Evolutionary conservation across 2,329 filamentous ascomycete species (phyloP).

Genomic region (Onygenales sp.): DNA sequence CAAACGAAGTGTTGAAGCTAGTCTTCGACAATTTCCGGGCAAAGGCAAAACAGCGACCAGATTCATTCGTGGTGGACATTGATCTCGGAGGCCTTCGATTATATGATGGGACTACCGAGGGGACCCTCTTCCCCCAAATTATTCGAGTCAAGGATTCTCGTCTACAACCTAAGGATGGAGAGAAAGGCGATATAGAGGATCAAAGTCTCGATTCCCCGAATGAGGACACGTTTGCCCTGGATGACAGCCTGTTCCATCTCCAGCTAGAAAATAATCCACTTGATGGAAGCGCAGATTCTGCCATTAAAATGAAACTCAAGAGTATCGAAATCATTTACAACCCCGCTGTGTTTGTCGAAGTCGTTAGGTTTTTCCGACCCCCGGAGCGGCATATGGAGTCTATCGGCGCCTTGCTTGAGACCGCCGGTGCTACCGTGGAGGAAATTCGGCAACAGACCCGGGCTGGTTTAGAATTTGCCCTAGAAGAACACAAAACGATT

Average conservation of each 20-base stretch:
- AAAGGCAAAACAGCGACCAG: constrained; percentile 78
- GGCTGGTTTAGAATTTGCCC: constrained; percentile 87
- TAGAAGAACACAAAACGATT: constrained; percentile 96
- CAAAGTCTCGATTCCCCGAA: constrained; percentile 30
- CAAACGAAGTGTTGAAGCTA: constrained; percentile 73
- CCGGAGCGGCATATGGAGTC: constrained; percentile 98
- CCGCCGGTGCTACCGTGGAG: constrained; percentile 89
- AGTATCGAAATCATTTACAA: constrained; percentile 98
- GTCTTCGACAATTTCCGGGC: constrained; percentile 94
- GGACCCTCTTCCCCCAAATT: constrained; percentile 88
- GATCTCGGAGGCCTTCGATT: constrained; percentile 87
- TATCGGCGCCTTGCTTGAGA: constrained; percentile 90
- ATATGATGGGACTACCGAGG: constrained; percentile 89
- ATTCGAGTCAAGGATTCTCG: constrained; percentile 88
- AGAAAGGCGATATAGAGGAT: constrained; percentile 37
- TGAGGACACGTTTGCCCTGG: constrained; percentile 36
- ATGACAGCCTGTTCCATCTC: constrained; percentile 83
- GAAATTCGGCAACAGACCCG: constrained; percentile 90
- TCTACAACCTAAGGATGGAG: constrained; percentile 37
- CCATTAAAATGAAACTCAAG: constrained; percentile 81
- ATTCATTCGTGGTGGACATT: constrained; percentile 80
- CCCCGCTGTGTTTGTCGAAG: constrained; percentile 79
- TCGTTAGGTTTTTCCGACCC: constrained; percentile 91
- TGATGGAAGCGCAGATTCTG: constrained; percentile 83
- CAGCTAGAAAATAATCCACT: constrained; percentile 92